phyloP scores from a whole-genome alignment of 2,329 filamentous ascomycete species.

The Pyricularia grisea region DNA sequence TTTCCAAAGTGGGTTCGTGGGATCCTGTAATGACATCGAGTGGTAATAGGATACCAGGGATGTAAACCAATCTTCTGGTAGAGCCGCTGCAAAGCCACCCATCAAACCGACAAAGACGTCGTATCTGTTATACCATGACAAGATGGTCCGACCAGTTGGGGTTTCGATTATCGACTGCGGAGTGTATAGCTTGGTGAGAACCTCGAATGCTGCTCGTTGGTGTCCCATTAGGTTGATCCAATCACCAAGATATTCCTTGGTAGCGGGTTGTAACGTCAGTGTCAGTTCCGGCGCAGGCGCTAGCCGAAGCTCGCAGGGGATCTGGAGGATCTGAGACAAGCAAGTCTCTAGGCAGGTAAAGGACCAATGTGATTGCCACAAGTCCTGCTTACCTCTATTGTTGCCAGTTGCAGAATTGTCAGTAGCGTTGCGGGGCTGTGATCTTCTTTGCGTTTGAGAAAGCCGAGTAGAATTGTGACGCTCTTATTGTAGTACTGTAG shows the following conservation, averaged over 20 bases:
- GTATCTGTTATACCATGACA: constrained; percentile 86
- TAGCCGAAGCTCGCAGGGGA: not conserved
- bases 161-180: constrained; percentile 66
- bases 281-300: not conserved
- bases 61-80: constrained; percentile 72
- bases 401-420: constrained; percentile 84
- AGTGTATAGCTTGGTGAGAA: constrained; percentile 69
- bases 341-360: no score
- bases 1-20: constrained; percentile 54
- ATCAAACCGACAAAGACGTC: constrained; percentile 79
- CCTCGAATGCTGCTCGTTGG: constrained; percentile 78
- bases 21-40: constrained; percentile 47
- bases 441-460: constrained; percentile 60
- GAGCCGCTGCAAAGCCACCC: constrained; percentile 64
- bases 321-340: no score
- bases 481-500: constrained; percentile 86
- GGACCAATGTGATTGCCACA: constrained; percentile 11
- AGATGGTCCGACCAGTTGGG: constrained; percentile 60
- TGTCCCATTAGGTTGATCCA: constrained; percentile 92
- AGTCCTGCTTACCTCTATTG: constrained; percentile 62
- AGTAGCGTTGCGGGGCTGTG: constrained; percentile 67
- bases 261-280: constrained; percentile 6
- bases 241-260: constrained; percentile 84
- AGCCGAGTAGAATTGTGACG: constrained; percentile 64
- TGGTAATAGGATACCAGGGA: constrained; percentile 53